Conservation (phyloP, 129 eudicot species). For the Escallonia herrerae region DNA sequence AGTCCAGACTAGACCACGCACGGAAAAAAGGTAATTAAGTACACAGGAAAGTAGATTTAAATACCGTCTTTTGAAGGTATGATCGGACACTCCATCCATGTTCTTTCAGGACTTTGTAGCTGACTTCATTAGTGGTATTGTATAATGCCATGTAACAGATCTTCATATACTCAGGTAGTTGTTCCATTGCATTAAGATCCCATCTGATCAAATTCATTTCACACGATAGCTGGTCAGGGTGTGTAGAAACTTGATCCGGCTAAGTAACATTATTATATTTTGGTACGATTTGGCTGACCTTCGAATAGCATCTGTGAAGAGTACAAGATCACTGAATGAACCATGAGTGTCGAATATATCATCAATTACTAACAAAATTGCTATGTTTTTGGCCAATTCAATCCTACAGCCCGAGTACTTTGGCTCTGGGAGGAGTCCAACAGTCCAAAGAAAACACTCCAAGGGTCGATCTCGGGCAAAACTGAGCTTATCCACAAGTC, state of each 20-base stretch:
- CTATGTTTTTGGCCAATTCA: constrained; percentile 36
- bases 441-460: constrained; percentile 51
- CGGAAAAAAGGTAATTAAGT: not conserved
- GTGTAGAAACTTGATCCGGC: too few species aligned
- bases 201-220: constrained; percentile 23
- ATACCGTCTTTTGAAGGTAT: constrained; percentile 29
- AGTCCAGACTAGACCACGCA: not conserved
- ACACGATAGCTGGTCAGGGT: too few species aligned
- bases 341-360: constrained; percentile 55
- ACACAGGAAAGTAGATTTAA: not conserved
- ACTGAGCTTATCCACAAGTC: constrained; percentile 24
- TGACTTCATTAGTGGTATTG: constrained; percentile 43
- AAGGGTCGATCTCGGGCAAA: constrained; percentile 46
- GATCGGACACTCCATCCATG: constrained; percentile 29
- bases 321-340: constrained; percentile 39
- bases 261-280: not conserved
- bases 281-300: constrained; percentile 23
- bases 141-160: constrained; percentile 41
- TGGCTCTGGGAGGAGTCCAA: constrained; percentile 38
- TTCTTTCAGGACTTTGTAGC: constrained; percentile 30
- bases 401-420: constrained; percentile 29
- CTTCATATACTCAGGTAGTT: constrained; percentile 58
- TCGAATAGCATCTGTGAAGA: constrained; percentile 42
- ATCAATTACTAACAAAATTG: constrained; percentile 41
- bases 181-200: constrained; percentile 41